Evolutionary conservation across 2,329 filamentous ascomycete species (phyloP).

Genomic region (Hirsutella minnesotensis): DNA sequence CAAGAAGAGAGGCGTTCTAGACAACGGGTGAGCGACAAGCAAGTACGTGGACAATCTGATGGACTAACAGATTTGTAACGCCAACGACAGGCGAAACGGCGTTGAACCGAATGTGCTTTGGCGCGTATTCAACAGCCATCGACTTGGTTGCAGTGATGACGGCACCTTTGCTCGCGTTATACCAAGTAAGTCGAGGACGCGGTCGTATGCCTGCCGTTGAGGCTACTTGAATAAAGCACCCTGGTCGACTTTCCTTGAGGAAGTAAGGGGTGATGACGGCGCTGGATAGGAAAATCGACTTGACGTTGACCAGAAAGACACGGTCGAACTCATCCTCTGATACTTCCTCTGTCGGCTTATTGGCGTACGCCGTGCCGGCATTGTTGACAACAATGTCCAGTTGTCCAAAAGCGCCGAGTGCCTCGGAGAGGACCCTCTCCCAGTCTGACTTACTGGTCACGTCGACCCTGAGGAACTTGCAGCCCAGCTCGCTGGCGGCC

Average conservation of each 20-base stretch:
- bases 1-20: conserved; percentile 37
- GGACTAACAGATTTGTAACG: conserved; percentile 45
- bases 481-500: conserved; percentile 31
- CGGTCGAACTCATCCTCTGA: conserved; percentile 55
- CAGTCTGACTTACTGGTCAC: conserved; percentile 42
- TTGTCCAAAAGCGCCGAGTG: conserved; percentile 33
- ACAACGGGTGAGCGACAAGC: background rate
- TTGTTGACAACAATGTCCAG: conserved; percentile 49
- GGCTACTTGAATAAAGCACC: conserved; percentile 53
- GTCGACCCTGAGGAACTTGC: conserved; percentile 31
- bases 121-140: conserved; percentile 61
- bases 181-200: conserved; percentile 54
- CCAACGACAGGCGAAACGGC: conserved; percentile 58
- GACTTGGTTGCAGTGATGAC: conserved; percentile 45
- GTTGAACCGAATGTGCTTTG: conserved; percentile 62
- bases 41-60: background rate
- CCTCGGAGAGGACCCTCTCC: conserved; percentile 33
- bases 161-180: conserved; percentile 57
- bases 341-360: conserved; percentile 52
- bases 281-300: conserved; percentile 50
- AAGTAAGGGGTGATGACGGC: conserved; percentile 50
- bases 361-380: conserved; percentile 44
- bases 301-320: conserved; percentile 58
- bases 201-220: conserved; percentile 50
- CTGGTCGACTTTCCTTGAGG: conserved; percentile 41